Evolutionary conservation across 2,329 filamentous ascomycete genomes (phyloP).

Genomic region (Fusarium protoensiforme): DNA sequence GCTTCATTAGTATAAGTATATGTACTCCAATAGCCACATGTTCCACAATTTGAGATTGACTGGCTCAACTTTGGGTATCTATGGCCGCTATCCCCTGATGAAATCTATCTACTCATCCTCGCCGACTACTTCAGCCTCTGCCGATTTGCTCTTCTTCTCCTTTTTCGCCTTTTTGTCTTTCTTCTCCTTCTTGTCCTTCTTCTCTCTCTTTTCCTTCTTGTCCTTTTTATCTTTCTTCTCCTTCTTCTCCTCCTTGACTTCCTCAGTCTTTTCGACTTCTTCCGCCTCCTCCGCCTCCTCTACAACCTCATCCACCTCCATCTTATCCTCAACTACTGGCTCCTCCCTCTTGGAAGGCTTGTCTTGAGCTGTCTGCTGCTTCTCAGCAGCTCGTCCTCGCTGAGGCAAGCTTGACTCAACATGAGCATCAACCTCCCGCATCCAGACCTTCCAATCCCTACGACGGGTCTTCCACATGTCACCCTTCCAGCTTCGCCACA

Average conservation of each 20-base stretch:
- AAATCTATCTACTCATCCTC: conserved; percentile 21
- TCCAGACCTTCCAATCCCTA: conserved; percentile 67
- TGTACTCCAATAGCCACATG: neutral
- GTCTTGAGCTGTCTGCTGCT: conserved; percentile 1
- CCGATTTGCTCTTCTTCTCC: conserved; percentile 14
- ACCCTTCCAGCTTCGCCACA: conserved; percentile 69
- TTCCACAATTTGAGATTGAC: neutral
- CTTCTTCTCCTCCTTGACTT: conserved; percentile 4
- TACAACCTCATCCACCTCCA: conserved; percentile 14
- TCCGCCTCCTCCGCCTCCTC: neutral
- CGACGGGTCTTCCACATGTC: conserved; percentile 66
- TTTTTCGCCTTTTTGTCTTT: conserved; percentile 7
- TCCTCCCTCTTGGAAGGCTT: conserved; percentile 11
- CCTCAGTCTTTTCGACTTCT: conserved; percentile 1
- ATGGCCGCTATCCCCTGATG: conserved; percentile 14
- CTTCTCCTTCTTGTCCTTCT: conserved; percentile 4
- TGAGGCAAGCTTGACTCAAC: conserved; percentile 32
- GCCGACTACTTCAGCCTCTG: conserved; percentile 13
- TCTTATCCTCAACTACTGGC: conserved; percentile 5
- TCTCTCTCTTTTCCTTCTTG: neutral
- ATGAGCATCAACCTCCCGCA: conserved; percentile 57
- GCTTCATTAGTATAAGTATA: neutral
- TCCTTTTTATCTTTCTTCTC: neutral
- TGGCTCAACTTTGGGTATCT: conserved; percentile 33
- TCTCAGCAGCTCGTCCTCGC: conserved; percentile 23